Evolutionary conservation across 768 basidiomycete genomes (phyloP).

Genomic region (Calvatia gigantea): DNA sequence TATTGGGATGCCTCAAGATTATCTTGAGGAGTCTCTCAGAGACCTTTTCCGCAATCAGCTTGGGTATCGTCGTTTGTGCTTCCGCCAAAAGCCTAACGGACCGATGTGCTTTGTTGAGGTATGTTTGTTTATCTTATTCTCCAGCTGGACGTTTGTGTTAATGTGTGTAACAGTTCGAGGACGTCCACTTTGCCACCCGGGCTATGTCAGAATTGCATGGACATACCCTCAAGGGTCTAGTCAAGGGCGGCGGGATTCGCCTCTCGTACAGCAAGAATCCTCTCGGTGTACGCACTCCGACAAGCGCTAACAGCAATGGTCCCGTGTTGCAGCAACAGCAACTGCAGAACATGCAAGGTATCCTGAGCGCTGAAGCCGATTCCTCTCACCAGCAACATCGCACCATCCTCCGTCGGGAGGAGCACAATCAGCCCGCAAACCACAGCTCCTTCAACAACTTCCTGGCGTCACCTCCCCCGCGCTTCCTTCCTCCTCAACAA

Average conservation of each 20-base stretch:
- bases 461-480: conserved; percentile 42
- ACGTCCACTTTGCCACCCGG: conserved; percentile 77
- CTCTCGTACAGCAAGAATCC: conserved; percentile 98
- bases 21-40: conserved; percentile 84
- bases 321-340: conserved; percentile 41
- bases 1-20: conserved; percentile 68
- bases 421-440: conserved; percentile 9
- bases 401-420: conserved; percentile 17
- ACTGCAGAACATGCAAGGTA: conserved; percentile 24
- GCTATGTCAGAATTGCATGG: conserved; percentile 92
- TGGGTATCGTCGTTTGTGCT: conserved; percentile 91
- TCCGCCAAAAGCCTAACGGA: conserved; percentile 94
- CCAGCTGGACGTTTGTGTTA: conserved; percentile 55
- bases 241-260: conserved; percentile 95
- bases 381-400: conserved; percentile 17
- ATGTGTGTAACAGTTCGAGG: conserved; percentile 67
- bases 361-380: conserved; percentile 11
- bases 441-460: conserved; percentile 29
- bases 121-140: conserved; percentile 16
- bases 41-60: conserved; percentile 74
- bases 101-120: conserved; percentile 99
- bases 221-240: conserved; percentile 82
- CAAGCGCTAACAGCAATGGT: conserved; percentile 42
- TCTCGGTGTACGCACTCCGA: conserved; percentile 85
- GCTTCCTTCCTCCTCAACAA: conserved; percentile 33